Percentiles rank a stretch among this genome's conserved stretches.
Evolutionary conservation across 345 rosid species (phyloP).

Genomic region (Murraya koenigii): DNA sequence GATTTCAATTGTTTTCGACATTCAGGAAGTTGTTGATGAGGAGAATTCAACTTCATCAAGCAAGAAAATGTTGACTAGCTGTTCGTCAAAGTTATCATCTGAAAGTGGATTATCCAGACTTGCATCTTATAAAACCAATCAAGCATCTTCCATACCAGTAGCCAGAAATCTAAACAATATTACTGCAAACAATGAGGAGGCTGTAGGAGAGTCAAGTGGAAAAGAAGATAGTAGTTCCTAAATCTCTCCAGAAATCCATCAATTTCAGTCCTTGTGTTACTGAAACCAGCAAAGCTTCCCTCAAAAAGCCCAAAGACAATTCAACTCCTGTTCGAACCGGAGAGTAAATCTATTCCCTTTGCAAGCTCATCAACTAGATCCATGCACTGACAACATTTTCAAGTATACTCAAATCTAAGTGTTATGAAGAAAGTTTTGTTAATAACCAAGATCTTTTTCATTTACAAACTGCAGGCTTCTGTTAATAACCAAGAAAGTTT

Average conservation of each 20-base stretch:
- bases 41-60: slow-evolving; percentile 26
- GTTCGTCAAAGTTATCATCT: slow-evolving; percentile 29
- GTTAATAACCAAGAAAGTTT: too few relatives aligned
- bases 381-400: neutral
- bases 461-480: slow-evolving; percentile 45
- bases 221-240: slow-evolving; percentile 40
- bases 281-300: slow-evolving; percentile 36
- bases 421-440: neutral
- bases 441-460: slow-evolving; percentile 1
- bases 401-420: neutral
- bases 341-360: slow-evolving; percentile 33
- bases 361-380: neutral
- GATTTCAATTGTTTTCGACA: slow-evolving; percentile 8
- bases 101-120: slow-evolving; percentile 27
- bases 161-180: slow-evolving; percentile 29
- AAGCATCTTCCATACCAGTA: slow-evolving; percentile 21
- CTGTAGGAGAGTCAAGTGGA: slow-evolving; percentile 17
- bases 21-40: slow-evolving; percentile 34
- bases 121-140: slow-evolving; percentile 29
- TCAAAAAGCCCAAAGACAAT: slow-evolving; percentile 34
- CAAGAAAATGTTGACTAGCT: slow-evolving; percentile 37
- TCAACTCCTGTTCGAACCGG: slow-evolving; percentile 30
- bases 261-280: slow-evolving; percentile 35
- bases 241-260: slow-evolving; percentile 45
- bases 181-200: slow-evolving; percentile 21